Base-by-base conservation (phyloP, 2,329 filamentous ascomycete species). In the Xylaria sp. region DNA sequence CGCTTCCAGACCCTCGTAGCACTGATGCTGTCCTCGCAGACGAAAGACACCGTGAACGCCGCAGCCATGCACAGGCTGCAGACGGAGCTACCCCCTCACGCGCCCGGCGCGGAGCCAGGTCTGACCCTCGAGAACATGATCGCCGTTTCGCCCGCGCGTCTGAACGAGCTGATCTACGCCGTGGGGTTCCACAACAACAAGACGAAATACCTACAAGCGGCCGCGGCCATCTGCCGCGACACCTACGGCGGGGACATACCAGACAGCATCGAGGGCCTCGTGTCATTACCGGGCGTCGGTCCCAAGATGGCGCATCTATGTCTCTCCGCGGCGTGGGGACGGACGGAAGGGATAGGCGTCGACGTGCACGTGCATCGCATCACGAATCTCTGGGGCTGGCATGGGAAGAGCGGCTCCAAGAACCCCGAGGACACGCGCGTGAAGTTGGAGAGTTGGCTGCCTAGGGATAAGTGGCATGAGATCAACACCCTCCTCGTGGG, bases 181-280 rank as follows among this genome's bases (percentile, higher is more conserved):
- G 94, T 97, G 46, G 94, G 94, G 30, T 97, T 97, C 78, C 94
- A 97, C 83, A 97, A 97, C 77, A 94, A 94, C 80, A 97, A 97
- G 82, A 96, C 94, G 2, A 91, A 90, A 81, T 92, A 89, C 77
- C 90, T 97, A 77, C 93, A 96, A 78, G 85, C 89, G 65, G 85
- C 91, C 0, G 93, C 93, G 3, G 81, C 86, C 36, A 90, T 97
- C 39, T 84, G 97, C 30, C 86, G 89, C 53, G 91, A 95, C 75
- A 79, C 88, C 61, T 93, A 88, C 80, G 78, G 83, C 67, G 88
- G 89, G 60, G 94, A 97, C 76, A 96, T 97, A 63, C 94, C 94
- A 1, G 85, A 90, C 69, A 92, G 91, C 0, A 89, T 95, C 60
- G 86, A 90, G 70, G 93, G 91, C 0, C 85, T 97, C 23, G 90